These are phyloP conservation scores for Pulveroboletus sp. DNA, from an alignment of 768 basidiomycete species.

Conservation along the genomic window DNA sequence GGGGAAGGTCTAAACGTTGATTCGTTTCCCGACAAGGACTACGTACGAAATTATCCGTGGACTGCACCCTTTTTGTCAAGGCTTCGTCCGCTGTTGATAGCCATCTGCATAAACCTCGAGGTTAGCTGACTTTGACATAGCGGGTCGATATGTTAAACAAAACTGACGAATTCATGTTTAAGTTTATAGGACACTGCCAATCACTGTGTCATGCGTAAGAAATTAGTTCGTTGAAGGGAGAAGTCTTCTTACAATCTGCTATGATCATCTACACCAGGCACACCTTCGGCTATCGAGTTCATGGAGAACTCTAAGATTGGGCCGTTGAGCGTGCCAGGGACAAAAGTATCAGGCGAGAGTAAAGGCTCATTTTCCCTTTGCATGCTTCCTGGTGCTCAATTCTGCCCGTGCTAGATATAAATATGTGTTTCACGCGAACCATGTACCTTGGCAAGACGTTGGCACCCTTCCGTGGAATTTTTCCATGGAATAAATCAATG, in stretches of 20 bases:
- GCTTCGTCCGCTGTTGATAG: not conserved
- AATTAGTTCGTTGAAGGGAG: not conserved
- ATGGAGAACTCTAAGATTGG: too few species aligned
- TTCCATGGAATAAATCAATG: not conserved
- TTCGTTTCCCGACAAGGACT: not conserved
- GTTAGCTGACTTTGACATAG: not conserved
- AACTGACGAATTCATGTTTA: slow-evolving; percentile 7
- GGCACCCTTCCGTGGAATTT: slow-evolving; percentile 5
- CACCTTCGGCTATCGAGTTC: not conserved
- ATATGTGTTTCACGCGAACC: not conserved
- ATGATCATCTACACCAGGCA: not conserved
- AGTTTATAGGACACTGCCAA: not conserved
- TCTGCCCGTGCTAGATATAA: too few species aligned
- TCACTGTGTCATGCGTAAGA: slow-evolving; percentile 2
- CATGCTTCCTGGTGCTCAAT: too few species aligned
- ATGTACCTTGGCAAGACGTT: slow-evolving; percentile 3
- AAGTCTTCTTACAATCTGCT: not conserved
- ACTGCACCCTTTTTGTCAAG: not conserved
- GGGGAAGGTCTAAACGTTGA: not conserved
- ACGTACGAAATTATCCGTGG: not conserved
- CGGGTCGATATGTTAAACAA: not conserved
- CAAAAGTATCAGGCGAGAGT: not conserved
- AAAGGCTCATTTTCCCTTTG: not conserved
- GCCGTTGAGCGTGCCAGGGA: too few species aligned
- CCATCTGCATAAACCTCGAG: not conserved